Percentiles rank a stretch among this genome's conserved stretches.
phyloP scores from a whole-genome alignment of 202 grass and related monocot genomes.

The Carex sylvatica region DNA sequence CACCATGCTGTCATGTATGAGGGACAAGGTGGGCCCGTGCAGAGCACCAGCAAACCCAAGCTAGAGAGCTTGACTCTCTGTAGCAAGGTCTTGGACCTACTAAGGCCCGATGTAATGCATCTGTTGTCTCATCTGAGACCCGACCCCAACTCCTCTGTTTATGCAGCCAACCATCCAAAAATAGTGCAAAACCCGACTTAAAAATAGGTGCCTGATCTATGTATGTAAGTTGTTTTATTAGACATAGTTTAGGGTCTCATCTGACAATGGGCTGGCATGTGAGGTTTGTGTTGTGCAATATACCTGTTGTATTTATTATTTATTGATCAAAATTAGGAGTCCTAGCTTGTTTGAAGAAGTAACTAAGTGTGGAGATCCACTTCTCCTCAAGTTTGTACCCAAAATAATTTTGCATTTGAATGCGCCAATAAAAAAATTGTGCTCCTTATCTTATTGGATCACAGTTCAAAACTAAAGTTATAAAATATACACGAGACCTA shows the following conservation, averaged over 20 bases:
- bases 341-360: neutral
- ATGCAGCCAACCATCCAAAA: slow-evolving; percentile 96
- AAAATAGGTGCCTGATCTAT: neutral
- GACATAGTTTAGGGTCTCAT: neutral
- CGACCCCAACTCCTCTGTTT: slow-evolving; percentile 73
- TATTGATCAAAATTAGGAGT: slow-evolving; percentile 4
- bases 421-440: neutral
- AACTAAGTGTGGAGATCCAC: slow-evolving; percentile 9
- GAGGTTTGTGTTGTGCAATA: neutral
- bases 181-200: slow-evolving; percentile 49
- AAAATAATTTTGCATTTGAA: neutral
- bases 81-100: slow-evolving; percentile 78
- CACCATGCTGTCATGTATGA: slow-evolving; percentile 99
- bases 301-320: neutral
- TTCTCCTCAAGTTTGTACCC: neutral
- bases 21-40: slow-evolving; percentile 91
- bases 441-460: neutral
- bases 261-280: neutral
- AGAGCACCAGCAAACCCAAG: slow-evolving; percentile 88
- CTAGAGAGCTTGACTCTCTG: slow-evolving; percentile 86
- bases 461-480: neutral
- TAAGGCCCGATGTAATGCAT: slow-evolving; percentile 87
- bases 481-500: neutral
- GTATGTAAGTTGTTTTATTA: neutral
- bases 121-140: slow-evolving; percentile 80